Conservation (phyloP, 148 eudicot species). For the Rhododendron ferrugineum region DNA sequence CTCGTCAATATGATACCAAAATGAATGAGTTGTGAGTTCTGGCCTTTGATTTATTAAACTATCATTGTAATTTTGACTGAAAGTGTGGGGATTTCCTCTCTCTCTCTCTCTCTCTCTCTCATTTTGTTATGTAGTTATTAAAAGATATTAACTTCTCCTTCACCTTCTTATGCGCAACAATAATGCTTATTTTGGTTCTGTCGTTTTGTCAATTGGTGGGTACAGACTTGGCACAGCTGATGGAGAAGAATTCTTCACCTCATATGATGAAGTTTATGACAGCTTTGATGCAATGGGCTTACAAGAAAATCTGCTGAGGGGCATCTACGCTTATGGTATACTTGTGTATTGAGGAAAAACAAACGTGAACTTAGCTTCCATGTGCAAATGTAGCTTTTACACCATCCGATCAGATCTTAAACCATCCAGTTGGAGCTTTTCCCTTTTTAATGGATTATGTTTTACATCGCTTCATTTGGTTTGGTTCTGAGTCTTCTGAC, state of each 20-base stretch:
- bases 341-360: background rate
- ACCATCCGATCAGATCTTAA: background rate
- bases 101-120: too few relatives aligned
- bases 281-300: constrained; percentile 43
- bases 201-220: constrained; percentile 7
- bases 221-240: constrained; percentile 23
- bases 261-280: constrained; percentile 33
- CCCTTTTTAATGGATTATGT: background rate
- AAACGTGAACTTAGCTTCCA: background rate
- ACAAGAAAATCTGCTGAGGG: constrained; percentile 35
- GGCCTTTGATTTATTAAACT: background rate
- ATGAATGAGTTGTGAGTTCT: constrained; percentile 29
- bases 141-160: too few relatives aligned
- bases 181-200: constrained; percentile 5
- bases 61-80: too few relatives aligned
- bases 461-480: background rate
- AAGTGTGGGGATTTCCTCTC: too few relatives aligned
- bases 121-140: too few relatives aligned
- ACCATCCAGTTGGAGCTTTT: background rate
- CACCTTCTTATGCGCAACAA: too few relatives aligned
- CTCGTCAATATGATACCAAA: constrained; percentile 26
- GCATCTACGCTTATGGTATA: constrained; percentile 38
- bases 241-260: constrained; percentile 30
- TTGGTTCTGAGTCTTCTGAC: background rate
- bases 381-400: background rate